phyloP scores from a whole-genome alignment of 331 rosid genomes.

The Rhamnella rubrinervis region DNA sequence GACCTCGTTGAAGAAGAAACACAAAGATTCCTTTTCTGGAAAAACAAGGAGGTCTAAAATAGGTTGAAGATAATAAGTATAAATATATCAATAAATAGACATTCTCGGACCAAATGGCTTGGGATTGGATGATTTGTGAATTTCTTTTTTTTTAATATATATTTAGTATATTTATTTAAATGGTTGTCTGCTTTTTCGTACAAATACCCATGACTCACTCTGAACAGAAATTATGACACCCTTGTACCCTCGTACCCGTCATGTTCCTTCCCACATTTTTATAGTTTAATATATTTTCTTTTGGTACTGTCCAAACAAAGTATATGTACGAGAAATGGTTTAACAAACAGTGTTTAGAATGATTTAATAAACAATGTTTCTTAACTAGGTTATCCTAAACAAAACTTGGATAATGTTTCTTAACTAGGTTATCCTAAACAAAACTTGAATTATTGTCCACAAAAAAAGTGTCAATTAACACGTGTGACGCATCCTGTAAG shows the following conservation, averaged over 20 bases:
- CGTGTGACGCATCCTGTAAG: no score
- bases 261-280: not conserved
- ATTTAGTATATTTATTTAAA: not conserved
- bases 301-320: no score
- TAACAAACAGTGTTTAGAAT: no score
- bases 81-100: not conserved
- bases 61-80: no score
- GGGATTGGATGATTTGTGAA: not conserved
- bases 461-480: no score
- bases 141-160: not conserved
- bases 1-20: not conserved
- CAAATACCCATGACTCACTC: constrained; percentile 15
- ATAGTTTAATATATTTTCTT: no score
- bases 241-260: constrained; percentile 29
- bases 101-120: not conserved
- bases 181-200: constrained; percentile 9
- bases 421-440: no score
- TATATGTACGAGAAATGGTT: no score
- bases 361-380: no score
- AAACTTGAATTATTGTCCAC: no score
- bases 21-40: not conserved
- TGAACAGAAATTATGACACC: constrained; percentile 16
- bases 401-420: no score
- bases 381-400: no score
- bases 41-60: not conserved